Base-by-base conservation (phyloP, 2,329 filamentous ascomycete species). In the Fusarium euwallaceae region DNA sequence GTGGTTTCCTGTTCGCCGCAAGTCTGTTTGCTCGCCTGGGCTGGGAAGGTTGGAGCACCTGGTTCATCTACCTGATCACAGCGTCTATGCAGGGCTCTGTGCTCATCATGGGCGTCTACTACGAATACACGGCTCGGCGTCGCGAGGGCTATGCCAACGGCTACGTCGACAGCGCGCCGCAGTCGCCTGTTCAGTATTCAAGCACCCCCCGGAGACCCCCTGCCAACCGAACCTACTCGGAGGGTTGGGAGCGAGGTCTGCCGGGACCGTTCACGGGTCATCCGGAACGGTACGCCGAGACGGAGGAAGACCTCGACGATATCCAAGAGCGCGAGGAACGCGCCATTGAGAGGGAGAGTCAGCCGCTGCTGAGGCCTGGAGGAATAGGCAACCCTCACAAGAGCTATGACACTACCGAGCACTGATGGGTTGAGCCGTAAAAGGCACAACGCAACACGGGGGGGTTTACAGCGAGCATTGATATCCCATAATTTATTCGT, bases 51-150 rank as follows among this genome's bases (percentile, higher is more conserved):
- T 99, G 97, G 97, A 98, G 95, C 83, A 95, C 95, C 0, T 99
- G 97, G 97, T 92, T 95, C 11, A 92, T 98, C 16, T 97, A 96
- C 80, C 87, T 98, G 53, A 87, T 98, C 61, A 98, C 95, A 0
- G 97, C 96, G 2, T 84, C 88, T 66, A 89, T 98, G 86, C 97
- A 99, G 82, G 96, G 95, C 20, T 88, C 90, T 11, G 84, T 99
- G 66, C 87, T 99, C 48, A 86, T 82, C 27, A 93, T 99, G 93
- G 95, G 92, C 24, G 89, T 98, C 70, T 91, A 90, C 77, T 98
- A 95, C 80, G 88, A 95, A 82, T 80, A 92, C 72, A 83, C 86
- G 51, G 79, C 82, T 8, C 80, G 82, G 29, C 80, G 85, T 83
- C 77, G 80, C 69, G 71, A 82, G 37, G 67, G 66, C 9, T 68